A percentile compares a stretch with the other conserved stretches of the same genome.
These are phyloP conservation scores for Fusarium sp. DNA, from an alignment of 2,329 filamentous ascomycete genomes.

Conservation along the genomic window DNA sequence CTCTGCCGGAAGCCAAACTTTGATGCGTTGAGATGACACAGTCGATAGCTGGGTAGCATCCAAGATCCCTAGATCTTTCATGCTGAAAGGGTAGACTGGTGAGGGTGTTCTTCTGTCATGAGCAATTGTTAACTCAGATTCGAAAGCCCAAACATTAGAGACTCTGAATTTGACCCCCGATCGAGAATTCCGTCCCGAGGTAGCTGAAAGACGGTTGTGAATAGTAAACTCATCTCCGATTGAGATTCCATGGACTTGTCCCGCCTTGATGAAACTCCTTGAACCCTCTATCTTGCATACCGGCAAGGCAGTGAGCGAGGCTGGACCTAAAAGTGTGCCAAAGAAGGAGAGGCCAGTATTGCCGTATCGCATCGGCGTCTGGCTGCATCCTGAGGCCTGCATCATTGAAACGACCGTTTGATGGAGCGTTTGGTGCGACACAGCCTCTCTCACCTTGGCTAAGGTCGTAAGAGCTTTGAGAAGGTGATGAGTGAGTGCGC, in stretches of 20 bases:
- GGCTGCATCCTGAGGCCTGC: background rate
- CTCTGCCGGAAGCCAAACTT: background rate
- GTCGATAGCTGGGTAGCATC: background rate
- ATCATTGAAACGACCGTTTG: background rate
- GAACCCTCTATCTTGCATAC: background rate
- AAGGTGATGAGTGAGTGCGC: background rate
- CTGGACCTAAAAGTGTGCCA: rapidly evolving
- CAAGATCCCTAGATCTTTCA: rapidly evolving
- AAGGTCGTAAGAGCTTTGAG: background rate
- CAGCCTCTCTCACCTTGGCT: rapidly evolving
- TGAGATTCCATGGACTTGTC: background rate
- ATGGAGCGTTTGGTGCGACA: background rate
- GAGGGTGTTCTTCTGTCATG: rapidly evolving
- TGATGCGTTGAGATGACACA: background rate
- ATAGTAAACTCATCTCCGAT: background rate
- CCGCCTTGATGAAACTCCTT: background rate
- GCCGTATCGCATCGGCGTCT: background rate
- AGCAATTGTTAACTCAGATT: rapidly evolving
- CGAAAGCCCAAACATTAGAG: background rate
- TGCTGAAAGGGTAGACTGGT: rapidly evolving
- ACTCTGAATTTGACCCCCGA: background rate
- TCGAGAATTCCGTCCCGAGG: rapidly evolving
- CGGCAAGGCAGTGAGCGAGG: rapidly evolving
- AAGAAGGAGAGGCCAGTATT: background rate
- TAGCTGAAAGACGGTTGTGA: rapidly evolving